A percentile compares a stretch with the other conserved stretches of the same genome.
These are phyloP conservation scores for Sesbania bispinosa DNA, from an alignment of 306 rosid genomes.

Conservation along the genomic window DNA sequence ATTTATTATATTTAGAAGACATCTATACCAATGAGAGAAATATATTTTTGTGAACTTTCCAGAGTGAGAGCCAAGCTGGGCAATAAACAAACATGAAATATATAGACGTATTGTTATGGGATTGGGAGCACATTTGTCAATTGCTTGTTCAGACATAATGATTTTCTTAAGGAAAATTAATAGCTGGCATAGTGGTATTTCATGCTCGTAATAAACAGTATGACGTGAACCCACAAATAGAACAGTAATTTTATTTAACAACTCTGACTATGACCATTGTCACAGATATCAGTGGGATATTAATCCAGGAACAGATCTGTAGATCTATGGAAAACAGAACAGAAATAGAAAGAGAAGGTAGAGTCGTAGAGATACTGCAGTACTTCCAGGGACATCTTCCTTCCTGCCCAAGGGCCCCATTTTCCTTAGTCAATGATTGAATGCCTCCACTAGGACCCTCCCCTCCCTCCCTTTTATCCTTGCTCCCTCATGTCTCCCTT, in stretches of 20 bases:
- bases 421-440: slow-evolving; percentile 1
- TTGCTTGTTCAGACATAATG: not conserved
- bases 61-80: slow-evolving; percentile 12
- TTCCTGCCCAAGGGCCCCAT: not conserved
- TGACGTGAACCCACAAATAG: not conserved
- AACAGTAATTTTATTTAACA: not conserved
- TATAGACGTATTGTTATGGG: not conserved
- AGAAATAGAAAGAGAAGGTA: slow-evolving; percentile 5
- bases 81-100: slow-evolving; percentile 14
- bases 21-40: not conserved
- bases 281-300: not conserved
- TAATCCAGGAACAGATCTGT: not conserved
- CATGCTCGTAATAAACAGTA: not conserved
- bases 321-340: not conserved
- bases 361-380: not conserved
- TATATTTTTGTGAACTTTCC: not conserved
- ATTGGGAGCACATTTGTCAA: not conserved
- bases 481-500: not conserved
- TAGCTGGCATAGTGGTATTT: slow-evolving; percentile 6
- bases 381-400: not conserved
- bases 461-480: not conserved
- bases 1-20: not conserved
- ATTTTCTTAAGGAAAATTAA: slow-evolving; percentile 1
- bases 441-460: not conserved
- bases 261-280: not conserved